Base-by-base conservation (phyloP, 2,329 filamentous ascomycete genomes). In the Beauveria rudraprayagi region DNA sequence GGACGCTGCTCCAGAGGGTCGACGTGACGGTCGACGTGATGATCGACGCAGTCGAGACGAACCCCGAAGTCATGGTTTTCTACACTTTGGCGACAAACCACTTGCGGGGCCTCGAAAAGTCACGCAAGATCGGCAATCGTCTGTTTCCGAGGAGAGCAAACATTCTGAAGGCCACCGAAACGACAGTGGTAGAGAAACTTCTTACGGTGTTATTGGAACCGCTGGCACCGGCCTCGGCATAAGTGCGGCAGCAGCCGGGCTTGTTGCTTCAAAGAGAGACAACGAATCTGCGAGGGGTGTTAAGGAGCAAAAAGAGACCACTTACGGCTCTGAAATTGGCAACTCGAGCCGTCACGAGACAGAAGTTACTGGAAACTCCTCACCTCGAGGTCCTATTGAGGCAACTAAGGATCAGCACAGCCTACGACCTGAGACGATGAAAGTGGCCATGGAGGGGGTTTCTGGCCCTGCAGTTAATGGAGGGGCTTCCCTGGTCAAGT, bases 161-260 rank as follows among this genome's bases (percentile, higher is more conserved):
- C 43, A 47, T 28, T 6, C 48, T 5, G 57, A 54, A 14, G 30
- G 11, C 28, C 40, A 28, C 11, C 26, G 47, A 43, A 54, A 28
- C 19, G 57, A 60, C 2, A 47, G 9, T 17, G 10, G 16, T 28
- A 34, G 41, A 28, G 28, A 53, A 2, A 16, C 37, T 9, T 24
- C 57, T n/a, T 17, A 53, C 28, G 2, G 41, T 19, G 19, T 47
- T 40, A 76, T 78, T 43, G 80, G 83, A 52, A 82, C 80, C 63
- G 70, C 81, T 26, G 72, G 74, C 9, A 71, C 76, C 7, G 80
- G 80, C 1, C 70, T 83, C 4, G 76, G 80, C 37, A 75, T 78
- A 19, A 78, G 77, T 34, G 80, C 79, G 8, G 76, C 80, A 3
- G 73, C 82, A 19, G 80, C 78, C 40, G 71, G 40, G 7, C 26